phyloP scores from a whole-genome alignment of 208 protist genomes.

The Leptomonas pyrrhocoris region DNA sequence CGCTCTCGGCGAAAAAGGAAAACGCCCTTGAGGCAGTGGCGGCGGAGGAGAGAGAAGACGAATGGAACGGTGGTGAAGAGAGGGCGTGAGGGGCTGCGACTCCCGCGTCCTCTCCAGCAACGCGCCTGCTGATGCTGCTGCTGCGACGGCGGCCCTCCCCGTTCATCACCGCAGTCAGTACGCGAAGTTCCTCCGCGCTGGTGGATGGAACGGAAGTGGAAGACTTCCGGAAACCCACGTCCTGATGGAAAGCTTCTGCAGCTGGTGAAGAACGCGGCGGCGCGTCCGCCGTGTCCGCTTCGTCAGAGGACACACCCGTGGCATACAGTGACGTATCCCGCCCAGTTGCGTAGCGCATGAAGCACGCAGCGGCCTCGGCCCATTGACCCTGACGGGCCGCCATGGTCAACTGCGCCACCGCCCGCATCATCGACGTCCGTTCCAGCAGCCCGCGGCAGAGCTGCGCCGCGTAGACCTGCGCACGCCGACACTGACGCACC shows the following conservation, averaged over 20 bases:
- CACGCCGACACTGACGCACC: constrained; percentile 36
- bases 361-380: constrained; percentile 47
- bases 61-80: background rate
- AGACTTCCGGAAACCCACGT: background rate
- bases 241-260: too few relatives aligned
- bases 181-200: constrained; percentile 8
- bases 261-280: background rate
- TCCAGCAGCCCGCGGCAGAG: constrained; percentile 56
- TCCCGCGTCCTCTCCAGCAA: too few relatives aligned
- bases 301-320: background rate
- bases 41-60: background rate
- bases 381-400: constrained; percentile 49
- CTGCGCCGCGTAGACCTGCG: constrained; percentile 48
- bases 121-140: too few relatives aligned
- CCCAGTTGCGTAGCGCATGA: constrained; percentile 43
- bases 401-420: constrained; percentile 46
- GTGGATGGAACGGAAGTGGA: background rate
- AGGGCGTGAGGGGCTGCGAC: background rate
- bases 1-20: constrained; percentile 1
- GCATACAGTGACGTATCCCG: background rate
- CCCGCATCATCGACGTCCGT: constrained; percentile 42
- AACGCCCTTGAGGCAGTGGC: background rate
- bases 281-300: background rate
- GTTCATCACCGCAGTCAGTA: constrained; percentile 10
- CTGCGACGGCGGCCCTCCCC: background rate